Percentiles rank a stretch among this genome's conserved stretches.
Conservation (phyloP, 805 yeast genomes). For the Brettanomyces custersianus region DNA sequence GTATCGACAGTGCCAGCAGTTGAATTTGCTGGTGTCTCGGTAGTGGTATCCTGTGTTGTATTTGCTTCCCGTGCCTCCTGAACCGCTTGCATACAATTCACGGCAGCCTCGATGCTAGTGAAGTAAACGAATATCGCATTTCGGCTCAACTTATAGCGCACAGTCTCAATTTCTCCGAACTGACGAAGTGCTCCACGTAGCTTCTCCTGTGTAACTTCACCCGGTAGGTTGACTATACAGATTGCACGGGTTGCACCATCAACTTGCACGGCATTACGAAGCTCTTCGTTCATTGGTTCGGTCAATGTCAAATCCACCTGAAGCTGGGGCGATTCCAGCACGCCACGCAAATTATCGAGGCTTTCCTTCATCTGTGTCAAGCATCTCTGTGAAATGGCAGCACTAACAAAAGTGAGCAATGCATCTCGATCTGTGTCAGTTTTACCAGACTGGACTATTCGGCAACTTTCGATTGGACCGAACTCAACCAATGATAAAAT, state of each 20-base stretch:
- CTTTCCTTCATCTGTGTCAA: constrained; percentile 9
- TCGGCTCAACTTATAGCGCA: constrained; percentile 18
- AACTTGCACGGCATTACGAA: constrained; percentile 20
- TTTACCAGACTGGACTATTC: constrained; percentile 7
- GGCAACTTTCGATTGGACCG: constrained; percentile 58
- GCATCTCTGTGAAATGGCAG: constrained; percentile 14
- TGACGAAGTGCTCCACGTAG: constrained; percentile 26
- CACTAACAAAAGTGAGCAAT: constrained; percentile 18
- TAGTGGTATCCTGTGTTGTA: no score
- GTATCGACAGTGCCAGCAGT: constrained; percentile 5
- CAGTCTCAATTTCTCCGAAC: constrained; percentile 34
- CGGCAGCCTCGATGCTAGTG: constrained; percentile 37
- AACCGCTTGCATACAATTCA: constrained; percentile 33
- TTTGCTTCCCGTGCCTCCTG: no score
- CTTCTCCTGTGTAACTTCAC: constrained; percentile 4
- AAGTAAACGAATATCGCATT: constrained; percentile 28
- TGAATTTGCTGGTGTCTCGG: not conserved
- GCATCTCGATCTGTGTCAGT: constrained; percentile 15
- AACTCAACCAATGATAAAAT: constrained; percentile 36
- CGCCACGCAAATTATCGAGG: constrained; percentile 15
- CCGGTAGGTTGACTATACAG: constrained; percentile 17
- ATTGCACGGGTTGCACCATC: constrained; percentile 25
- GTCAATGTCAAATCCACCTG: constrained; percentile 25
- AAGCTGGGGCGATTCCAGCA: constrained; percentile 30
- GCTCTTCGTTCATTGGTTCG: constrained; percentile 20